Conservation (phyloP, 1,139 yeast species). For the Pneumocystis carinii region DNA sequence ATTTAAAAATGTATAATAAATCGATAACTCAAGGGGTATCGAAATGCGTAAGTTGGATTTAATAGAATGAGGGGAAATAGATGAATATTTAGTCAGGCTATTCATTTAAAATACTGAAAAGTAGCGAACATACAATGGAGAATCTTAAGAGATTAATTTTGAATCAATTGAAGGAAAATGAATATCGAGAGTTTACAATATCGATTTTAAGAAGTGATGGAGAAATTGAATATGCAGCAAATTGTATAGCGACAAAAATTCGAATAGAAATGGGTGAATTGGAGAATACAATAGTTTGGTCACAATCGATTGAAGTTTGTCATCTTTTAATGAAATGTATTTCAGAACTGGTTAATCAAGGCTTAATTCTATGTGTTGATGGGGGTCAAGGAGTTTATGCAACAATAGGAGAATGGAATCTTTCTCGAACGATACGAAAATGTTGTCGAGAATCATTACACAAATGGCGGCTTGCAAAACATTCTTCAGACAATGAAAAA, state of each 20-base stretch:
- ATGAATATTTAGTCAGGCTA: not conserved
- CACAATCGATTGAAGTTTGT: not conserved
- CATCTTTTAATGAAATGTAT: constrained; percentile 6
- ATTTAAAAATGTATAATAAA: not conserved
- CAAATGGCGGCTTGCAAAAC: not conserved
- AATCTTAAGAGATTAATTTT: constrained; percentile 4
- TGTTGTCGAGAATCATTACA: not conserved
- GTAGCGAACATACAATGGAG: constrained; percentile 1
- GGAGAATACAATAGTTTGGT: not conserved
- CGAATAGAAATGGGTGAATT: not conserved
- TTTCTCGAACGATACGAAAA: constrained; percentile 2
- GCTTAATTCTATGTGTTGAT: constrained; percentile 1
- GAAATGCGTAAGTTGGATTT: not conserved
- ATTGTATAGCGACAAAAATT: constrained; percentile 5
- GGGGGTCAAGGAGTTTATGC: constrained; percentile 1
- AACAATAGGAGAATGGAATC: constrained; percentile 8
- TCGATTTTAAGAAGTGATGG: constrained; percentile 1
- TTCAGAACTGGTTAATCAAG: constrained; percentile 5
- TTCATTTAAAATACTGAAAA: not conserved
- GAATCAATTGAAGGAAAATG: not conserved
- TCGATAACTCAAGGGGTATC: not conserved
- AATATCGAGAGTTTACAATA: constrained; percentile 3
- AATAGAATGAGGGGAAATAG: not conserved
- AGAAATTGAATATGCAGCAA: constrained; percentile 6
- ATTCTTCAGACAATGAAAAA: not conserved